phyloP scores from a whole-genome alignment of 345 rosid genomes.

The Salix exigua region DNA sequence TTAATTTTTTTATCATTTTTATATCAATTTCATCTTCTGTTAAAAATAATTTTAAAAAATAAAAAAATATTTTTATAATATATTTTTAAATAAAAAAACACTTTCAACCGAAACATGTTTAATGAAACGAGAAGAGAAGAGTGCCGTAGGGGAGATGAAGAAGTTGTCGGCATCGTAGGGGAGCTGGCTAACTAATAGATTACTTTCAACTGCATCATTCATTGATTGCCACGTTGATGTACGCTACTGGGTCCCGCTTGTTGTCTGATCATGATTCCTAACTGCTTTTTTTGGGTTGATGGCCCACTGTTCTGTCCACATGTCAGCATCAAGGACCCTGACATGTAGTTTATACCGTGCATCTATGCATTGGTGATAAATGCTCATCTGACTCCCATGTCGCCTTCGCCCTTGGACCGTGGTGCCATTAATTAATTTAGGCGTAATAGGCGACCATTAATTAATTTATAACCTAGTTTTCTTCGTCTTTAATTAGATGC shows the following conservation, averaged over 20 bases:
- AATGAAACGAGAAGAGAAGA: neutral
- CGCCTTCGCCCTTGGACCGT: too few relatives aligned
- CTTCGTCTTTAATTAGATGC: too few relatives aligned
- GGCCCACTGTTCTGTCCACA: neutral
- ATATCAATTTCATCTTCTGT: too few relatives aligned
- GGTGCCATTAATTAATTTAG: too few relatives aligned
- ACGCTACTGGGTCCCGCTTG: neutral
- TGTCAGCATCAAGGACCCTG: neutral
- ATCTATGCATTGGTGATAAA: neutral
- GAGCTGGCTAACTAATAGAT: neutral
- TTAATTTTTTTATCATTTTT: too few relatives aligned
- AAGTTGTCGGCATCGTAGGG: neutral
- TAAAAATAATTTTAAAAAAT: too few relatives aligned
- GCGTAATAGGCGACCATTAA: too few relatives aligned
- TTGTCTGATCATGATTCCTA: neutral
- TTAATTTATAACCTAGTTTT: too few relatives aligned
- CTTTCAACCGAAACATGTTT: too few relatives aligned
- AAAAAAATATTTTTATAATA: too few relatives aligned
- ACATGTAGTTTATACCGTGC: neutral
- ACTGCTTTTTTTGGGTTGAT: neutral
- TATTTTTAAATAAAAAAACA: too few relatives aligned
- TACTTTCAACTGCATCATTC: neutral
- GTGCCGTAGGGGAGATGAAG: neutral
- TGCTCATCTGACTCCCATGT: neutral
- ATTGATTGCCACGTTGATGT: neutral